These are phyloP conservation scores for Candida maris DNA, from an alignment of 805 yeast species.

Conservation along the genomic window DNA sequence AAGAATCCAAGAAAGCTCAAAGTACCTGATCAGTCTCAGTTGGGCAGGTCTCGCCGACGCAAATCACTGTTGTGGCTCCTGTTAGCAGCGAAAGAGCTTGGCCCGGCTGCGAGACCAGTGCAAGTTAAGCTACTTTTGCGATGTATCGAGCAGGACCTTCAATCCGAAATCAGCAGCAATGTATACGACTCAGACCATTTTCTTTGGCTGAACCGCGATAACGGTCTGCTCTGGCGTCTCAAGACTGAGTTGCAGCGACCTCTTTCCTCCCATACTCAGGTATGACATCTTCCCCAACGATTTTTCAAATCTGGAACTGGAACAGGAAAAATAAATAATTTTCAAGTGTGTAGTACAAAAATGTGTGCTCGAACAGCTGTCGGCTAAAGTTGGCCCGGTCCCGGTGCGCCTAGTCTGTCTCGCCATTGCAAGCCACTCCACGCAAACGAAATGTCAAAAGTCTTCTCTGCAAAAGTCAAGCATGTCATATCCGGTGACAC, in stretches of 20 bases:
- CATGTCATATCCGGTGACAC: conserved; percentile 71
- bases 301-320: no score
- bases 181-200: conserved; percentile 4
- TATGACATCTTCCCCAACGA: no score
- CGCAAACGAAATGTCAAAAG: conserved; percentile 28
- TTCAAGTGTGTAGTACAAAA: no score
- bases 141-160: conserved; percentile 20
- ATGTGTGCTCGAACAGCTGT: no score
- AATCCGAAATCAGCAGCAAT: neutral
- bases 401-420: neutral
- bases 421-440: no score
- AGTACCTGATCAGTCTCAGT: conserved; percentile 38
- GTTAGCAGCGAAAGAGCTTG: conserved; percentile 73
- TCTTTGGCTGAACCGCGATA: conserved; percentile 27
- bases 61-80: conserved; percentile 77
- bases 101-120: conserved; percentile 26
- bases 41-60: conserved; percentile 60
- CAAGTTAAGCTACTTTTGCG: conserved; percentile 25
- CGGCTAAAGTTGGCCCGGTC: no score
- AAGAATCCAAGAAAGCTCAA: conserved; percentile 28
- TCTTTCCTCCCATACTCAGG: no score
- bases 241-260: conserved; percentile 9
- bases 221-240: conserved; percentile 22
- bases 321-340: no score
- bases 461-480: conserved; percentile 60